Conservation (phyloP, 2,329 filamentous ascomycete genomes). For the Penicillium sp. region DNA sequence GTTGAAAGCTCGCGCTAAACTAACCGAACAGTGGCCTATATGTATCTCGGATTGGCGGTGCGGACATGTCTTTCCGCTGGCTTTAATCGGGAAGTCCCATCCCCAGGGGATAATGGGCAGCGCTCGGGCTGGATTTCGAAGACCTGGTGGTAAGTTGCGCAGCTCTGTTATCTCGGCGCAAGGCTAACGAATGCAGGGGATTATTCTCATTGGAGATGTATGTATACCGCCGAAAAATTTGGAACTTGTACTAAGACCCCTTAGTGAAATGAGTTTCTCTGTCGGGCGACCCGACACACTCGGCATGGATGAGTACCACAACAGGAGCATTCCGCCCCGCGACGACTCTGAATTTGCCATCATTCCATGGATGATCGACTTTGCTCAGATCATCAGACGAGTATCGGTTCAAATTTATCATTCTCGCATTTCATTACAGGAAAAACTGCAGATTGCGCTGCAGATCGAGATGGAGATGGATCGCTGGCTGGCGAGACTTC, state of each 20-base stretch:
- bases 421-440: constrained; percentile 33
- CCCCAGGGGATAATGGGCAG: constrained; percentile 30
- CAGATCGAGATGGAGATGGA: constrained; percentile 42
- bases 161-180: background rate
- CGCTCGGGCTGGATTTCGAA: constrained; percentile 44
- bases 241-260: background rate
- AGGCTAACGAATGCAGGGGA: constrained; percentile 33
- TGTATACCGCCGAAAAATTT: background rate
- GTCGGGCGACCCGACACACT: constrained; percentile 53
- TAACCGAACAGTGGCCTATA: constrained; percentile 43
- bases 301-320: constrained; percentile 53
- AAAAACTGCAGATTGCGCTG: constrained; percentile 38
- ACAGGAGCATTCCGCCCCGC: constrained; percentile 41
- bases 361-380: constrained; percentile 45
- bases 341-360: constrained; percentile 42
- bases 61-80: constrained; percentile 52
- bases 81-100: constrained; percentile 47
- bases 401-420: constrained; percentile 47
- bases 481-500: constrained; percentile 37
- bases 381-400: constrained; percentile 43
- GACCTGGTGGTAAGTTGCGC: constrained; percentile 49
- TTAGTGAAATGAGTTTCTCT: constrained; percentile 52
- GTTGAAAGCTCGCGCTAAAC: constrained; percentile 15
- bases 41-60: constrained; percentile 52
- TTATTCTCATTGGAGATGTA: constrained; percentile 50